Evolutionary conservation across 2,329 filamentous ascomycete species (phyloP).

Genomic region (Cladobotryum protrusum): DNA sequence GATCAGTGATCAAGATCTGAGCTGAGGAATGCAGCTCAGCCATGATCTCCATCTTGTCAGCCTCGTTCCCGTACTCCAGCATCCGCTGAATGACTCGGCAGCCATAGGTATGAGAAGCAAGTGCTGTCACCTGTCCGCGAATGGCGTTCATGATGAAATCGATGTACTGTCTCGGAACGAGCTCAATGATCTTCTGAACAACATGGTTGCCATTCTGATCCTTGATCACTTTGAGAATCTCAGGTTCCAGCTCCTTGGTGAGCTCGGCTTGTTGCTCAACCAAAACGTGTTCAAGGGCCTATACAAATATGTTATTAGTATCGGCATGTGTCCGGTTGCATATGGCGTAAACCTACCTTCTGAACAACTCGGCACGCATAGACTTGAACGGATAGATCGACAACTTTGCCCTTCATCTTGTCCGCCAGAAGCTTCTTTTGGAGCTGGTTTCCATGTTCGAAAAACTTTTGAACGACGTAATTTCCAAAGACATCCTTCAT

Average conservation of each 20-base stretch:
- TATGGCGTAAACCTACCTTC: constrained; percentile 53
- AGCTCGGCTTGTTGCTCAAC: constrained; percentile 85
- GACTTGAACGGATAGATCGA: constrained; percentile 75
- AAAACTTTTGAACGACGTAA: constrained; percentile 97
- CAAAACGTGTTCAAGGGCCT: constrained; percentile 85
- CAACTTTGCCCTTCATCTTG: constrained; percentile 81
- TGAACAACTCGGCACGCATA: constrained; percentile 96
- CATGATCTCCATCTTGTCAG: constrained; percentile 66
- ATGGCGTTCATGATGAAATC: constrained; percentile 81
- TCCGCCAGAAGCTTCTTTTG: constrained; percentile 85
- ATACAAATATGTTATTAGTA: background rate
- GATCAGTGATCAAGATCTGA: constrained; percentile 68
- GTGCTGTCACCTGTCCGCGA: constrained; percentile 62
- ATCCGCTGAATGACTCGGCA: constrained; percentile 92
- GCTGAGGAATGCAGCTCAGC: constrained; percentile 71
- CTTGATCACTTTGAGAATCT: constrained; percentile 71
- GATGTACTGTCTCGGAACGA: constrained; percentile 67
- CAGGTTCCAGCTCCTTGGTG: constrained; percentile 72
- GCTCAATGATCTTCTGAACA: constrained; percentile 88
- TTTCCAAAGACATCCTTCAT: constrained; percentile 98
- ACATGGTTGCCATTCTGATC: constrained; percentile 96
- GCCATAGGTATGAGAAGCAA: constrained; percentile 77
- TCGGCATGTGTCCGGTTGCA: background rate
- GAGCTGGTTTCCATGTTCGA: constrained; percentile 87
- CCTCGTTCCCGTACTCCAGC: constrained; percentile 71